Evolutionary conservation across 2,329 filamentous ascomycete genomes (phyloP).

Genomic region (Colletotrichum gloeosporioides): DNA sequence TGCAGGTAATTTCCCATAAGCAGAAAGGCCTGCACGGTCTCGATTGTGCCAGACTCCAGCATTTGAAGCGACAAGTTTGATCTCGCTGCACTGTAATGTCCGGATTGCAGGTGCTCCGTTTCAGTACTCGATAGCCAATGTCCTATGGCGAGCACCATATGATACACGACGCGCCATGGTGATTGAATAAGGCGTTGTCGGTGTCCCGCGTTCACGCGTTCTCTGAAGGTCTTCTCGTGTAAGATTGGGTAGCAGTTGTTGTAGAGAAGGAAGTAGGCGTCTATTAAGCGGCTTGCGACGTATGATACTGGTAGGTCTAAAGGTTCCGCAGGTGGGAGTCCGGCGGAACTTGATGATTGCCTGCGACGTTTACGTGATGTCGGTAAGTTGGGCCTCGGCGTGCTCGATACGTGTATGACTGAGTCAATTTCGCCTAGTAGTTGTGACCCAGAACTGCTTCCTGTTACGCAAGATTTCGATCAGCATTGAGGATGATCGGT

Average conservation of each 20-base stretch:
- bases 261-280: slow-evolving; percentile 49
- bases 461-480: neutral
- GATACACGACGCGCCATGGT: slow-evolving; percentile 27
- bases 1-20: slow-evolving; percentile 55
- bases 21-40: slow-evolving; percentile 48
- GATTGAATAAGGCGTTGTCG: neutral
- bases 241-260: slow-evolving; percentile 51
- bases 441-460: slow-evolving; percentile 32
- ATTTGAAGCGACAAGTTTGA: slow-evolving; percentile 44
- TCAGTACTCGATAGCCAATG: slow-evolving; percentile 36
- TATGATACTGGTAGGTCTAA: slow-evolving; percentile 13
- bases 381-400: neutral
- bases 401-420: neutral
- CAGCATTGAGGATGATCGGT: neutral
- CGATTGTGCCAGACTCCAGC: slow-evolving; percentile 50
- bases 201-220: slow-evolving; percentile 26
- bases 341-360: neutral
- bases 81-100: slow-evolving; percentile 32
- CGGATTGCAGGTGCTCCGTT: neutral
- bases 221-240: slow-evolving; percentile 51
- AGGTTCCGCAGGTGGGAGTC: neutral
- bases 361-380: neutral
- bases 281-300: slow-evolving; percentile 32
- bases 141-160: slow-evolving; percentile 41
- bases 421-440: slow-evolving; percentile 27